phyloP scores from a whole-genome alignment of 1,139 yeast species.

The Pichiaceae sp. region DNA sequence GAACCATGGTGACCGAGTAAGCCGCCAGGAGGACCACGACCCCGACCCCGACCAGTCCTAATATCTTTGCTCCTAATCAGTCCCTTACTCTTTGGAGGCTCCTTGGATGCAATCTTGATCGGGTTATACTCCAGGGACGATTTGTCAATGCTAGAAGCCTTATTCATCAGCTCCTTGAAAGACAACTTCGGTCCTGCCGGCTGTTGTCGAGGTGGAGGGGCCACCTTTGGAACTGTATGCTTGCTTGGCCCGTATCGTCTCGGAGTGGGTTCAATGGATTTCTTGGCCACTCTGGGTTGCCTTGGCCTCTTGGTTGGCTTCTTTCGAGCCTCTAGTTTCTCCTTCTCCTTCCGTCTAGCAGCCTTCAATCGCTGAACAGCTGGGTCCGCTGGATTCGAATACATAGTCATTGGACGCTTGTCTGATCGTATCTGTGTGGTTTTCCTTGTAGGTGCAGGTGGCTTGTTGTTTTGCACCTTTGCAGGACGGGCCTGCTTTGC shows the following conservation, averaged over 20 bases:
- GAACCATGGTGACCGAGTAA: background rate
- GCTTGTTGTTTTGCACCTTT: too few species aligned
- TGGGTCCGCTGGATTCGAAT: constrained; percentile 28
- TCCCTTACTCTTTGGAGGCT: background rate
- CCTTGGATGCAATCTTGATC: constrained; percentile 4
- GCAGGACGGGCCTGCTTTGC: constrained; percentile 3
- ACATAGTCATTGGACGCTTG: background rate
- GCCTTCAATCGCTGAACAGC: constrained; percentile 58
- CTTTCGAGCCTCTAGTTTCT: constrained; percentile 22
- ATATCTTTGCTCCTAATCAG: background rate
- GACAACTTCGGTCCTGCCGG: constrained; percentile 38
- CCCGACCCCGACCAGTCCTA: background rate
- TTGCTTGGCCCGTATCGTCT: background rate
- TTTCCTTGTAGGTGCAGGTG: background rate
- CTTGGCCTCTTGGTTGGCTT: constrained; percentile 7
- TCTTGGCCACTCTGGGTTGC: background rate
- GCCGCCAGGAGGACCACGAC: background rate
- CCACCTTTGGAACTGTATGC: background rate
- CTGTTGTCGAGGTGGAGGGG: background rate
- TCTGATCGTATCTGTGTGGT: background rate
- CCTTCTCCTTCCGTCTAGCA: constrained; percentile 49
- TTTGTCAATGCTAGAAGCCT: constrained; percentile 49
- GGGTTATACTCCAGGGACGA: constrained; percentile 20
- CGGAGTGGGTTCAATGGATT: background rate
- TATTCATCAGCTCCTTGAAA: constrained; percentile 61